Base-by-base conservation (phyloP, 176 grass and related monocot genomes). In the Poa pratensis region DNA sequence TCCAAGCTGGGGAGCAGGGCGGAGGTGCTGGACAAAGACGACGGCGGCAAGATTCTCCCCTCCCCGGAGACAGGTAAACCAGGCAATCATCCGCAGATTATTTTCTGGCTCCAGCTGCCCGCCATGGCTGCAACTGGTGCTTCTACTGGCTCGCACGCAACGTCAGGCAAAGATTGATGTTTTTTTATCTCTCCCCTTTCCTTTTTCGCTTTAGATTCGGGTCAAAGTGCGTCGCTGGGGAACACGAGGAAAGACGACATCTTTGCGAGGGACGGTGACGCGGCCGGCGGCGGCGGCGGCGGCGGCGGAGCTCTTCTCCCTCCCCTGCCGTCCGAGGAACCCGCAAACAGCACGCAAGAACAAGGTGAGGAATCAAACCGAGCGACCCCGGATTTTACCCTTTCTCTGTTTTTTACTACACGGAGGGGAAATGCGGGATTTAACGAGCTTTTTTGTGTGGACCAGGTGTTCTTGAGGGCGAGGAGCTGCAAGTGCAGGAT, bases 21-120 rank as follows among this genome's bases (percentile, higher is more conserved):
- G 0, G 80, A 86, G 84, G 88, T 79, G 80, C 84, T 87, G 26
- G 84, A 90, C 14, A 53, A 58, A 40, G 85, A 80, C 42, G 89
- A 67, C 67, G 80, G 51, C 50, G 73, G 3, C 32, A 65, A 45
- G 46, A 34, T 3, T 57, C 53, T 19, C 35, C 62, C 88, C 19
- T 27, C 79, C 9, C 18, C 27, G 34, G 66, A 5, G 46, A 16
- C 79, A 86, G 84, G 88, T 82, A 82, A 48, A 37, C 7, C 18
- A 24, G 5, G 1, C 48, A 60, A 28, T 54, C 52, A 19, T 51
- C 69, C 30, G 40, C 26, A 63, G 52, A 82, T 63, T n/a, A 39
- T 73, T 55, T 6, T 16, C 27, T 6, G 43, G 20, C 69, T 28
- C 53, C 2, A 42, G 78, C 58, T 75, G 34, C 34, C 34, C 2